A percentile compares a stretch with the other conserved stretches of the same genome.
Conservation (phyloP, 352 stramenopile genomes). For the Pythium apleroticum region DNA sequence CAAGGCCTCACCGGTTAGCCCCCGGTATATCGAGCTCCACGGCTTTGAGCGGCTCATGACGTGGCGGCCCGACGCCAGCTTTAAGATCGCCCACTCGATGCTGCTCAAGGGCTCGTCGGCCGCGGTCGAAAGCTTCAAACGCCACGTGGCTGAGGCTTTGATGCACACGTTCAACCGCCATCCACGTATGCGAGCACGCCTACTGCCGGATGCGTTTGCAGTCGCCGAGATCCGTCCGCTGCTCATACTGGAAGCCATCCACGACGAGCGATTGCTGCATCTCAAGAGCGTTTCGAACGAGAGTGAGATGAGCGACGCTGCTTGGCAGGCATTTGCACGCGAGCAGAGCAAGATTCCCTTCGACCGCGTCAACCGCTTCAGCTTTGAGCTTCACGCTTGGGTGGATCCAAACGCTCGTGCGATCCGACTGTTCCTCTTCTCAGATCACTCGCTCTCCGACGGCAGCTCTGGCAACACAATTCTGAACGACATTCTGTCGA, state of each 20-base stretch:
- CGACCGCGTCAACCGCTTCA: background rate
- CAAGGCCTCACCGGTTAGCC: background rate
- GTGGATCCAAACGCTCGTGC: background rate
- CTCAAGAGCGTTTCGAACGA: background rate
- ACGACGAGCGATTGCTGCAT: background rate
- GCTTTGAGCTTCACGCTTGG: background rate
- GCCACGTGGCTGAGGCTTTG: background rate
- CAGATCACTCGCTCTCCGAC: background rate
- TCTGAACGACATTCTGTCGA: background rate
- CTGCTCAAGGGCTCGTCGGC: background rate
- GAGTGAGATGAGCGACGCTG: background rate
- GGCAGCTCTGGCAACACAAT: background rate
- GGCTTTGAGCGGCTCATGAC: conserved; percentile 2
- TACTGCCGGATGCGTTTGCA: background rate
- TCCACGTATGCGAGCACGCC: background rate
- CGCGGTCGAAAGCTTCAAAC: background rate
- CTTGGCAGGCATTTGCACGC: background rate
- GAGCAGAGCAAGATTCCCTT: background rate
- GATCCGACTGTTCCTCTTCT: conserved; percentile 1
- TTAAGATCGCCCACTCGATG: conserved; percentile 4
- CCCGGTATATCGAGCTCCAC: background rate
- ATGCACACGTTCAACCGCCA: conserved; percentile 6
- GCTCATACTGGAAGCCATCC: background rate
- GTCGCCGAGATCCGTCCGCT: background rate
- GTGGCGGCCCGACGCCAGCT: background rate